phyloP scores from a whole-genome alignment of 768 basidiomycete species.

The Lepiota venenata region DNA sequence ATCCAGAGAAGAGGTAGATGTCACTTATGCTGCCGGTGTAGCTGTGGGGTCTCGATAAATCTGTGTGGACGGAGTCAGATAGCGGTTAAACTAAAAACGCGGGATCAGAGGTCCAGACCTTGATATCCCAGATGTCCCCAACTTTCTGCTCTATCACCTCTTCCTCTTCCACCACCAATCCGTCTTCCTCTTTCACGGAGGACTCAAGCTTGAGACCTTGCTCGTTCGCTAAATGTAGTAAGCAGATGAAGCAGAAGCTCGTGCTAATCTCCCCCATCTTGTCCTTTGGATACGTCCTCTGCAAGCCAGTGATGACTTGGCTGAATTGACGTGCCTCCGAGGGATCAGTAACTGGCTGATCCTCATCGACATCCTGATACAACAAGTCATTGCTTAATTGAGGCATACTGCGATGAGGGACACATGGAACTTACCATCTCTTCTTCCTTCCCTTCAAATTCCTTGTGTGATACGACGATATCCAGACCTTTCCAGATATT shows the following conservation, averaged over 20 bases:
- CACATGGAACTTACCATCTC: slow-evolving; percentile 32
- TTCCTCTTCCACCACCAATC: slow-evolving; percentile 32
- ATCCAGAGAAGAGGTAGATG: not conserved
- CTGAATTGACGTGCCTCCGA: slow-evolving; percentile 67
- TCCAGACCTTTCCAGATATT: slow-evolving; percentile 95
- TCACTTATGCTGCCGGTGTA: slow-evolving; percentile 31
- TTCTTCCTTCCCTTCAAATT: slow-evolving; percentile 38
- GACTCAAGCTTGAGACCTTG: slow-evolving; percentile 84
- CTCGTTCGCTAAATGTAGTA: slow-evolving; percentile 95
- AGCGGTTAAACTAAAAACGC: not conserved
- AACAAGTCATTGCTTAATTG: slow-evolving; percentile 35
- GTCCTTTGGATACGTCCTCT: slow-evolving; percentile 80
- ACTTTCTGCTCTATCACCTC: slow-evolving; percentile 37
- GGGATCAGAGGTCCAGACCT: slow-evolving; percentile 38
- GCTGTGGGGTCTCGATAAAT: slow-evolving; percentile 46
- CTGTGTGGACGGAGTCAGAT: slow-evolving; percentile 21
- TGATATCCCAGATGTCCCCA: slow-evolving; percentile 73
- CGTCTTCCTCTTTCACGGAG: slow-evolving; percentile 30
- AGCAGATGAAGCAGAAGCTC: slow-evolving; percentile 98
- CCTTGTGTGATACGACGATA: slow-evolving; percentile 54
- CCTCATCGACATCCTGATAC: slow-evolving; percentile 26
- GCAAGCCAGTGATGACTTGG: slow-evolving; percentile 79
- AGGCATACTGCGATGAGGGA: not conserved
- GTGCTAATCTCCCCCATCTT: slow-evolving; percentile 99
- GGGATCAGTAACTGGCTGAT: slow-evolving; percentile 49